These are phyloP conservation scores for Plectosphaerella cucumerina DNA, from an alignment of 2,329 filamentous ascomycete genomes.

Conservation along the genomic window DNA sequence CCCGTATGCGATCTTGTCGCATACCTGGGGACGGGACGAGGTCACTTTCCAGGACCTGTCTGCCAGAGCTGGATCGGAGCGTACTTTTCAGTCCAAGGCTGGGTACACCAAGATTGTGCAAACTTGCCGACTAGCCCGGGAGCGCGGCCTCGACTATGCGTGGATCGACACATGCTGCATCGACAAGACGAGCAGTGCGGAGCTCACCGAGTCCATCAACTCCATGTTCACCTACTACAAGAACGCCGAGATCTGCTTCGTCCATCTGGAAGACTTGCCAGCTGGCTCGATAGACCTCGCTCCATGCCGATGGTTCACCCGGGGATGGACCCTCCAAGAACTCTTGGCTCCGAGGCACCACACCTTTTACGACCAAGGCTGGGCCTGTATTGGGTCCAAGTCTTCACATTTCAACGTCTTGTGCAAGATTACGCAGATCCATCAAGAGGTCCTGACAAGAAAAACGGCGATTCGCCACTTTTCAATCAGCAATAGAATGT, in stretches of 20 bases:
- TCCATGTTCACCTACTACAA: constrained; percentile 11
- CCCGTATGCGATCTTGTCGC: constrained; percentile 23
- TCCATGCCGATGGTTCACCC: background rate
- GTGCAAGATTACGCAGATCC: background rate
- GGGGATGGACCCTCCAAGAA: background rate
- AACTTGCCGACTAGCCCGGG: background rate
- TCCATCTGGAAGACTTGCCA: constrained; percentile 8
- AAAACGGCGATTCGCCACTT: background rate
- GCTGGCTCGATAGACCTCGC: too few species aligned
- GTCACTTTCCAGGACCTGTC: constrained; percentile 15
- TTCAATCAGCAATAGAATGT: constrained; percentile 4
- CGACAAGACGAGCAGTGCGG: constrained; percentile 5
- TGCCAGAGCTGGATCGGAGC: background rate
- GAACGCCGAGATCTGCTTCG: constrained; percentile 5
- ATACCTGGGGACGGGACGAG: constrained; percentile 22
- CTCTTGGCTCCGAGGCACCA: background rate
- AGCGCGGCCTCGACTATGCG: background rate
- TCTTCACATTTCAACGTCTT: background rate
- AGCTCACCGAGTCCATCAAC: constrained; percentile 7
- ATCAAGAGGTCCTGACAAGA: background rate
- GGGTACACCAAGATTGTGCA: background rate
- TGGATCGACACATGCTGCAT: constrained; percentile 5
- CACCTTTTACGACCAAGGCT: background rate
- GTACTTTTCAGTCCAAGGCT: background rate
- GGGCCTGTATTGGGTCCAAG: background rate